Base-by-base conservation (phyloP, 768 basidiomycete species). In the Agaricus sinodeliciosus region DNA sequence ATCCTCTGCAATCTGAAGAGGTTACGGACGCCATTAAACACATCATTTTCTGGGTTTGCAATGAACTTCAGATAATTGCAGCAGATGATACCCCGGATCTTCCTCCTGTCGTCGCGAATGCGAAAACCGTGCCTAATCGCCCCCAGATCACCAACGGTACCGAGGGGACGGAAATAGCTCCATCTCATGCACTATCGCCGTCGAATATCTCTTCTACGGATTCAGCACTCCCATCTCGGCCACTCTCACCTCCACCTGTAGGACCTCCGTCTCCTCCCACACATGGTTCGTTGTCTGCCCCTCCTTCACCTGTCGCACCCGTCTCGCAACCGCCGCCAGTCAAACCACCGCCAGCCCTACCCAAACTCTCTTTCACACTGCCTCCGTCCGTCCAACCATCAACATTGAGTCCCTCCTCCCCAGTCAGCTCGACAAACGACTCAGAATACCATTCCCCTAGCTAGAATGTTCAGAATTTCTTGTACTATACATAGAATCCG, bases 21-120 rank as follows among this genome's bases (percentile, higher is more conserved):
- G 85, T 87, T 19, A 84, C 82, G 9, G 80, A 84, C 18, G 78
- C 82, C 9, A 77, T 87, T 57, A 76, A 73, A 63, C 70, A 74
- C 48, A 79, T 84, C 35, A 70, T 85, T n/a, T 57, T 76, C 9
- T 86, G 84, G 83, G 70, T 84, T 16, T 74, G 73, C 58, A 65
- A 67, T 50, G 74, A 74, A 59, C 60, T 70, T 59, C 52, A 54
- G 16, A 47, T 54, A 41, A 47, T 31, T 19, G 52, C 15, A 13
- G 47, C 46, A 42, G 52, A 54, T 35, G 52, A 54, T 42, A 48
- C 45, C 3, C 40, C 45, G 18, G 46, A 54, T 27, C 52, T 54
- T 40, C 52, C 52, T 15, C 52, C 52, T 8, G 52, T 54, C 8
- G 52, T 37, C 28, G 18, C 52, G 8, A 54, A 43, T 8, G 35